Conservation (phyloP, 805 yeast species). For the Wickerhamomyces alni region DNA sequence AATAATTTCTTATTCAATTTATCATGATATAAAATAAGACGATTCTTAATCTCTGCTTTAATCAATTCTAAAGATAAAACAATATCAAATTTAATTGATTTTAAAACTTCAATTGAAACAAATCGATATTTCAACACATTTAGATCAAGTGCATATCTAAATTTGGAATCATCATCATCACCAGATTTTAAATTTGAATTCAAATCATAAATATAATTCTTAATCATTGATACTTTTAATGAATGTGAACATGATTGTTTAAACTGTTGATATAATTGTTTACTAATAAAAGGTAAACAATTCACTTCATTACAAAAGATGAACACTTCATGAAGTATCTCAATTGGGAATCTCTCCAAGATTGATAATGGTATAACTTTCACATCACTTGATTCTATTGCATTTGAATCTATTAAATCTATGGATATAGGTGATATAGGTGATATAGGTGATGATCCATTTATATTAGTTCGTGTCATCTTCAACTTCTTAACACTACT, state of each 20-base stretch:
- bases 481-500: too few species aligned
- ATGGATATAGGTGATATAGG: too few species aligned
- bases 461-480: too few species aligned
- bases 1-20: conserved; percentile 12
- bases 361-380: conserved; percentile 5
- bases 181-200: conserved; percentile 1
- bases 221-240: conserved; percentile 16
- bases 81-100: conserved; percentile 18
- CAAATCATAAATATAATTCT: conserved; percentile 14
- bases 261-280: conserved; percentile 20
- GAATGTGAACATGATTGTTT: conserved; percentile 19
- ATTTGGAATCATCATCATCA: conserved; percentile 1
- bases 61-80: conserved; percentile 17
- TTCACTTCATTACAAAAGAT: conserved; percentile 30
- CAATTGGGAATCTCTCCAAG: conserved; percentile 35
- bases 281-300: conserved; percentile 30
- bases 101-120: conserved; percentile 20
- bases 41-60: conserved; percentile 11
- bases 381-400: too few species aligned
- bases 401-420: too few species aligned
- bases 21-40: conserved; percentile 10
- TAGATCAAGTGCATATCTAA: conserved; percentile 14
- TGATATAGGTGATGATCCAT: too few species aligned
- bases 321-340: conserved; percentile 35
- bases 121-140: conserved; percentile 18